Conservation (phyloP, 108 stramenopile genomes). For the Nitzschia palea region DNA sequence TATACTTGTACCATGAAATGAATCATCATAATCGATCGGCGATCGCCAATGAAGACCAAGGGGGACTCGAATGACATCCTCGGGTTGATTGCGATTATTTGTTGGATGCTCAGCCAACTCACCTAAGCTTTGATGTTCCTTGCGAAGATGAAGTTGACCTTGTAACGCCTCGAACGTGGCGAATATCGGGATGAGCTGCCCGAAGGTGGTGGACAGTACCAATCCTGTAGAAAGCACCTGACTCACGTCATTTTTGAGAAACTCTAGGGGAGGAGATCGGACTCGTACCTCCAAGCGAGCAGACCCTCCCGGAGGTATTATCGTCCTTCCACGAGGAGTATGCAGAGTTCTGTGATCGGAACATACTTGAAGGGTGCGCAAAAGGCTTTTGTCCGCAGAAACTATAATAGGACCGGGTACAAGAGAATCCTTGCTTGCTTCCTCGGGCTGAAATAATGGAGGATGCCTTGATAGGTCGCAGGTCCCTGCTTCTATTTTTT, state of each 20-base stretch:
- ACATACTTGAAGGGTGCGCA: slow-evolving; percentile 29
- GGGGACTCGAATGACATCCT: slow-evolving; percentile 19
- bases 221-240: slow-evolving; percentile 69
- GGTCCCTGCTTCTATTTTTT: not conserved
- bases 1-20: too few relatives aligned
- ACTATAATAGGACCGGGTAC: slow-evolving; percentile 45
- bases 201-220: slow-evolving; percentile 64
- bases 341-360: slow-evolving; percentile 9
- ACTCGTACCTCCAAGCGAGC: slow-evolving; percentile 62
- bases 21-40: not conserved
- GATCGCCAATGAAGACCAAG: slow-evolving; percentile 21
- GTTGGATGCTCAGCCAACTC: not conserved
- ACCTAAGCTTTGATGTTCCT: not conserved
- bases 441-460: slow-evolving; percentile 16
- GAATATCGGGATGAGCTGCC: slow-evolving; percentile 67
- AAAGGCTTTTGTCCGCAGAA: slow-evolving; percentile 51
- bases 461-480: slow-evolving; percentile 11
- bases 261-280: slow-evolving; percentile 39
- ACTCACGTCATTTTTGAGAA: slow-evolving; percentile 59
- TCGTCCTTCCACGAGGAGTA: slow-evolving; percentile 15
- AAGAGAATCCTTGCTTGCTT: not conserved
- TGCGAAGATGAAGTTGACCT: slow-evolving; percentile 54
- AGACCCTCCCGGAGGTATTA: slow-evolving; percentile 68
- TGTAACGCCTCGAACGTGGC: slow-evolving; percentile 58
- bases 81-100: too few relatives aligned